phyloP scores from a whole-genome alignment of 768 basidiomycete species.

The Hygrophoropsis aurantiaca region DNA sequence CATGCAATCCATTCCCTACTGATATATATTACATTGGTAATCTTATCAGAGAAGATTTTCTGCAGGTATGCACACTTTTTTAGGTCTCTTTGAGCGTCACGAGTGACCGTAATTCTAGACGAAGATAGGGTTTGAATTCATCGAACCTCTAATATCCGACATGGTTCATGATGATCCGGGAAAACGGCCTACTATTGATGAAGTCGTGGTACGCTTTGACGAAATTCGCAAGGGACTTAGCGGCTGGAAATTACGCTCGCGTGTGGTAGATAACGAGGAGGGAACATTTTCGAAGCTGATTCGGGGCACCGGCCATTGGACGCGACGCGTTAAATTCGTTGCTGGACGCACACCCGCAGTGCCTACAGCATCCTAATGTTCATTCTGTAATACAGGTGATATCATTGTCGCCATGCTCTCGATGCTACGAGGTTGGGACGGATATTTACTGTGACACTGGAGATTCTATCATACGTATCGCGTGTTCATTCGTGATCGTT shows the following conservation, averaged over 20 bases:
- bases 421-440: no score
- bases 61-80: slow-evolving; percentile 2
- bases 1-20: slow-evolving; percentile 21
- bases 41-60: slow-evolving; percentile 9
- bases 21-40: slow-evolving; percentile 19
- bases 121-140: slow-evolving; percentile 23
- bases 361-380: no score
- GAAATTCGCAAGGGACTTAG: slow-evolving; percentile 17
- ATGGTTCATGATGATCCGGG: slow-evolving; percentile 39
- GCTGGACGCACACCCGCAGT: slow-evolving; percentile 9
- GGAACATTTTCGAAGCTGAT: not conserved
- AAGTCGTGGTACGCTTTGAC: slow-evolving; percentile 30
- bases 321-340: slow-evolving; percentile 7
- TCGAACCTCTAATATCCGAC: slow-evolving; percentile 30
- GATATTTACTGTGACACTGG: no score
- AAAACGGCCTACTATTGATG: slow-evolving; percentile 38
- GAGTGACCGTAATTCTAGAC: not conserved
- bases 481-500: no score
- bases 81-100: no score
- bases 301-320: slow-evolving; percentile 19
- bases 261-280: slow-evolving; percentile 11
- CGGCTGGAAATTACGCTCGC: slow-evolving; percentile 27
- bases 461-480: no score
- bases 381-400: no score
- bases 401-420: no score